A percentile compares a stretch with the other conserved stretches of the same genome.
These are phyloP conservation scores for Penicillium glabrum DNA, from an alignment of 2,329 filamentous ascomycete genomes.

Conservation along the genomic window DNA sequence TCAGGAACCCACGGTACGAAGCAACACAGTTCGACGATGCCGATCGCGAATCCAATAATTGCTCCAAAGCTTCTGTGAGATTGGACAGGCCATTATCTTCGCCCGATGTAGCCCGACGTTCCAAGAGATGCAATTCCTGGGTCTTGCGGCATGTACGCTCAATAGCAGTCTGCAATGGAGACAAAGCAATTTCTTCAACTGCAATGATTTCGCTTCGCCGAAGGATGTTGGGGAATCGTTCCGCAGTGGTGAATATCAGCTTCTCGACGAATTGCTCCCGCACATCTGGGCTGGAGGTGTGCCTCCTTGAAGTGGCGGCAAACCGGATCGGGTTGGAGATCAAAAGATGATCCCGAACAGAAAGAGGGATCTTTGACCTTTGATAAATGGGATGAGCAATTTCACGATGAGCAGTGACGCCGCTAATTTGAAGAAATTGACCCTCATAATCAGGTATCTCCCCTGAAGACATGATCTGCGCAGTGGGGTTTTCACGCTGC, in stretches of 20 bases:
- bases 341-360: slow-evolving; percentile 83
- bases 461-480: slow-evolving; percentile 72
- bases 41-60: slow-evolving; percentile 75
- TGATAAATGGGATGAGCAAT: slow-evolving; percentile 82
- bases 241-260: slow-evolving; percentile 76
- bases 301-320: slow-evolving; percentile 71
- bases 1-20: slow-evolving; percentile 73
- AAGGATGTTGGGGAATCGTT: slow-evolving; percentile 87
- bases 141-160: slow-evolving; percentile 91
- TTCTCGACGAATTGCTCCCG: slow-evolving; percentile 80
- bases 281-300: slow-evolving; percentile 64
- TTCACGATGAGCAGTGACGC: slow-evolving; percentile 80
- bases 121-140: slow-evolving; percentile 73
- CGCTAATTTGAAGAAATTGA: slow-evolving; percentile 81
- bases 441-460: slow-evolving; percentile 81
- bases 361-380: slow-evolving; percentile 76
- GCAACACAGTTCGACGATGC: slow-evolving; percentile 74
- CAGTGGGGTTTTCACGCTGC: slow-evolving; percentile 84
- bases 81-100: slow-evolving; percentile 68
- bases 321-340: slow-evolving; percentile 76
- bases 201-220: slow-evolving; percentile 81
- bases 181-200: slow-evolving; percentile 64
- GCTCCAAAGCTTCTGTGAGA: slow-evolving; percentile 72
- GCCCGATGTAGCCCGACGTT: slow-evolving; percentile 71
- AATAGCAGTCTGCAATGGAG: slow-evolving; percentile 80